Conservation (phyloP, 306 rosid genomes). For the cucumber (Cucumis sativus) region DNA sequence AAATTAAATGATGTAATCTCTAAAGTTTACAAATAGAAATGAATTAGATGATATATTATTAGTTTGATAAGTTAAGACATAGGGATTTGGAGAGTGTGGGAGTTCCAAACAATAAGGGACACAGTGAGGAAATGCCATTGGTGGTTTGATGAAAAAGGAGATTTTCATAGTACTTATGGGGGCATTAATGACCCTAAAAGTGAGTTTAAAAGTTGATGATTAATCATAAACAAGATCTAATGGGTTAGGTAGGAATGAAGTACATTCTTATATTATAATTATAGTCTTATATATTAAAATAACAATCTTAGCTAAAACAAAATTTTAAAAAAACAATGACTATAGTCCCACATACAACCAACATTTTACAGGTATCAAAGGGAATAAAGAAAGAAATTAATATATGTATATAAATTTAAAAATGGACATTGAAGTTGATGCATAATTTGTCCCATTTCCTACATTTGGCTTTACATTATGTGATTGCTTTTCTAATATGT, state of each 20-base stretch:
- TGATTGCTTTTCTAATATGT: background rate
- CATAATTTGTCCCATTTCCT: background rate
- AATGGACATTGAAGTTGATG: background rate
- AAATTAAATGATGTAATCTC: too few relatives aligned
- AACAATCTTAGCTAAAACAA: background rate
- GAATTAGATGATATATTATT: too few relatives aligned
- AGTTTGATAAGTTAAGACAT: background rate
- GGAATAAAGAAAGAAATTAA: background rate
- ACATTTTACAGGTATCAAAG: background rate
- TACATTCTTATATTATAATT: background rate
- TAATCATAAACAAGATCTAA: slow-evolving; percentile 2
- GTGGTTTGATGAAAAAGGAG: slow-evolving; percentile 15
- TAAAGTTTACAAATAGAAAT: too few relatives aligned
- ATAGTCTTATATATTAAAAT: background rate
- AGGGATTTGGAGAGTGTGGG: background rate
- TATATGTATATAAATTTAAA: background rate
- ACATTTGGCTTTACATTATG: slow-evolving; percentile 1
- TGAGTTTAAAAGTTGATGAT: slow-evolving; percentile 6
- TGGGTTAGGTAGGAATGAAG: slow-evolving; percentile 1
- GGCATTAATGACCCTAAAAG: slow-evolving; percentile 1
- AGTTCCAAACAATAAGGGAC: slow-evolving; percentile 5
- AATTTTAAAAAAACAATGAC: background rate
- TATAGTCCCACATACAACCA: background rate
- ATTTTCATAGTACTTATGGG: slow-evolving; percentile 16
- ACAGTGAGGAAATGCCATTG: background rate